Percentiles rank a stretch among this genome's conserved stretches.
Conservation (phyloP, 2,329 filamentous ascomycete genomes). For the Calonectria pseudoturangicola region DNA sequence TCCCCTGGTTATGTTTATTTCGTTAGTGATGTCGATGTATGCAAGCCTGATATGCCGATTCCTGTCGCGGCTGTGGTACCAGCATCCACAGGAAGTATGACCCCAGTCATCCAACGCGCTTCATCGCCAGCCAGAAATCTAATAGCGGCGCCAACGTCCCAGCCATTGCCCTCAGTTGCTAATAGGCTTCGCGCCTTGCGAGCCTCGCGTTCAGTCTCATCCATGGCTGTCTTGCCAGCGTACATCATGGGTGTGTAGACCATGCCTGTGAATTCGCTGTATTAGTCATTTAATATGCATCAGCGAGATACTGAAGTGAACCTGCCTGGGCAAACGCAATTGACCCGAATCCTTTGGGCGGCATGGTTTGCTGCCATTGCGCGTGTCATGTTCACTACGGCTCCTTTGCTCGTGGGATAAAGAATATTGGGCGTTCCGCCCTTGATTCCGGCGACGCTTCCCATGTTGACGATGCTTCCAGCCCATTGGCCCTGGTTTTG, state of each 20-base stretch:
- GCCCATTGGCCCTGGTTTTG: constrained; percentile 68
- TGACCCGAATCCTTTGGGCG: constrained; percentile 66
- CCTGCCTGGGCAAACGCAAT: constrained; percentile 68
- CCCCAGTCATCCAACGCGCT: constrained; percentile 66
- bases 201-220: constrained; percentile 63
- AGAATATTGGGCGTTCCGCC: constrained; percentile 67
- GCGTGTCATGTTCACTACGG: constrained; percentile 70
- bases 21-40: neutral
- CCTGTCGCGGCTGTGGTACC: constrained; percentile 49
- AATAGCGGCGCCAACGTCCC: constrained; percentile 65
- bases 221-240: constrained; percentile 44
- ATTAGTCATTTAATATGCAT: neutral
- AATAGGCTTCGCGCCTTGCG: constrained; percentile 54
- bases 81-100: constrained; percentile 64
- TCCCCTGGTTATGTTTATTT: neutral
- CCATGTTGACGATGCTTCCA: constrained; percentile 77
- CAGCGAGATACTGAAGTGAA: neutral
- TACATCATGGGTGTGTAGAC: constrained; percentile 30
- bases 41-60: neutral
- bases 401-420: constrained; percentile 69
- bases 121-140: constrained; percentile 63
- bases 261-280: constrained; percentile 5
- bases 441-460: constrained; percentile 74
- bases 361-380: constrained; percentile 72
- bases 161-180: constrained; percentile 64